Conservation (phyloP, 2,329 filamentous ascomycete genomes). For the Magnaporthales sp. region DNA sequence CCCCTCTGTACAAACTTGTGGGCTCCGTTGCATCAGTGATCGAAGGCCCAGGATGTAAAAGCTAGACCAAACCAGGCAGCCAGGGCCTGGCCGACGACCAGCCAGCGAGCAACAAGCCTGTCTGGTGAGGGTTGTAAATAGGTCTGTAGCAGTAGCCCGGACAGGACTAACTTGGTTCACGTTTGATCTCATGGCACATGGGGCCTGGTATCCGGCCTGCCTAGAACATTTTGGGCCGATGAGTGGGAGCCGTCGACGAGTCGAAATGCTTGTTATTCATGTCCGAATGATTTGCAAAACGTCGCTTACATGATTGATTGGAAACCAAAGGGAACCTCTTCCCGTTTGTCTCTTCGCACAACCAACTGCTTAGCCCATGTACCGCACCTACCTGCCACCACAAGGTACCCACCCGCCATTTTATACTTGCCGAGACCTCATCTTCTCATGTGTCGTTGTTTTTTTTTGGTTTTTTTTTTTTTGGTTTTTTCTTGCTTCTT, state of each 20-base stretch:
- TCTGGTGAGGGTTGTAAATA: background rate
- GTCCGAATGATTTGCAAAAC: background rate
- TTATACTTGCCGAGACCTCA: background rate
- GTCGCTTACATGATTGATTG: background rate
- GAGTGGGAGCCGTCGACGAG: background rate
- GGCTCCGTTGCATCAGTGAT: background rate
- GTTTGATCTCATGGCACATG: background rate
- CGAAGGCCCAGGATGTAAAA: background rate
- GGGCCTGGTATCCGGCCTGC: background rate
- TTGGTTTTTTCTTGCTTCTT: background rate
- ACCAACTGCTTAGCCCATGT: too few relatives aligned
- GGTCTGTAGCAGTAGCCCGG: background rate
- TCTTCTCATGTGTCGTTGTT: background rate
- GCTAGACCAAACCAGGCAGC: background rate
- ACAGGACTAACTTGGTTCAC: background rate
- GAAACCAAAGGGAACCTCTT: background rate
- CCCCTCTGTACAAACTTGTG: background rate
- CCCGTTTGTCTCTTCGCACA: background rate
- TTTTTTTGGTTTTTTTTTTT: too few relatives aligned
- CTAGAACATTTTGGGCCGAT: background rate
- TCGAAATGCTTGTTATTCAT: constrained; percentile 1
- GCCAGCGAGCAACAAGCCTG: background rate
- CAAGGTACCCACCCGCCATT: background rate
- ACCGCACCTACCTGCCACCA: background rate
- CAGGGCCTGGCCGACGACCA: background rate